These are phyloP conservation scores for Neurospora sp. DNA, from an alignment of 495 filamentous ascomycete genomes.

Conservation along the genomic window DNA sequence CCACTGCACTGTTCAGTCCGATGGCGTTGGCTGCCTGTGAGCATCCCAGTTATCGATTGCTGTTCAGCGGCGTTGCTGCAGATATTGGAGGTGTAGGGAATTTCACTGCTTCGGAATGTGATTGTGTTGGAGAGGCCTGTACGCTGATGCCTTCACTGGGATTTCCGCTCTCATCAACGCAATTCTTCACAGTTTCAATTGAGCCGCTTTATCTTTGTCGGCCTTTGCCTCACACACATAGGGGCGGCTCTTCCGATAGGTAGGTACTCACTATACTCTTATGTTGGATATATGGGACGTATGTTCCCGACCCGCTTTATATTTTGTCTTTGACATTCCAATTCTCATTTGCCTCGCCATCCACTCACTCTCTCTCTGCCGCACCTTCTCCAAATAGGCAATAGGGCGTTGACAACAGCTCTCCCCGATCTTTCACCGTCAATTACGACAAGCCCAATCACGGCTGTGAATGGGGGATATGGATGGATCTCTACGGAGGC, in stretches of 20 bases:
- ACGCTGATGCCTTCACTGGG: not conserved
- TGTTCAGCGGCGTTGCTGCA: fast-evolving
- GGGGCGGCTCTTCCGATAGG: not conserved
- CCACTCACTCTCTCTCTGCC: no score
- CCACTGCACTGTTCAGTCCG: not conserved
- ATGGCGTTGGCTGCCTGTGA: not conserved
- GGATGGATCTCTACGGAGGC: no score
- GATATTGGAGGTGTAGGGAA: not conserved
- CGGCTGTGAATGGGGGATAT: no score
- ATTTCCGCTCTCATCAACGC: not conserved
- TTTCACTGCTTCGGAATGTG: not conserved
- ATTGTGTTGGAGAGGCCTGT: not conserved
- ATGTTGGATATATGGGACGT: no score
- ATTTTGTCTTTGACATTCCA: not conserved
- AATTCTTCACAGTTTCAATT: not conserved
- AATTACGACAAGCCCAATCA: no score
- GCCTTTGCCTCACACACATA: no score
- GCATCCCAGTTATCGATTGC: not conserved
- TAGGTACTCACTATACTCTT: not conserved
- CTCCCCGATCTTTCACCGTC: no score
- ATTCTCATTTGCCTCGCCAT: no score
- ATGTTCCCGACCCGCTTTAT: not conserved
- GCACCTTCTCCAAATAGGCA: no score
- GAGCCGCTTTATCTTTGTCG: not conserved
- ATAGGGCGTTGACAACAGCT: no score